Base-by-base conservation (phyloP, 2,329 filamentous ascomycete species). In the Lachnellula arida region DNA sequence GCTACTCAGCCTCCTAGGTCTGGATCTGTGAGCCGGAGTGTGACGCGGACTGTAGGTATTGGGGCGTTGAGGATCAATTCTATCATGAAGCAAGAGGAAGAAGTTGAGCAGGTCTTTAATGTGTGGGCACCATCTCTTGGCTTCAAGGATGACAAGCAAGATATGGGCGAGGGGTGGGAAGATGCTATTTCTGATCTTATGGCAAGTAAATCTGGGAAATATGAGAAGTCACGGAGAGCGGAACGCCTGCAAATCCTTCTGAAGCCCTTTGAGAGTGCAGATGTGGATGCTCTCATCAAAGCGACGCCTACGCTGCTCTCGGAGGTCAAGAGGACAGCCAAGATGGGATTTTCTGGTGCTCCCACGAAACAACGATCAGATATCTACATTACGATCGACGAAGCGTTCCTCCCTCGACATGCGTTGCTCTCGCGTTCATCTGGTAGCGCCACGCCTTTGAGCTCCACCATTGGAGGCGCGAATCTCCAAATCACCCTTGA, bases 271-370 rank as follows among this genome's bases (percentile, higher is more conserved):
- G 81, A 84, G 37, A 81, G 88, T 64, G 78, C 83, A 1, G 91
- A 97, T 65, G 85, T 91, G 1, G 91, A 96, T 62, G 77, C 75
- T 0, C 80, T 99, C 42, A 88, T 97, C 67, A 90, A 88, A 67
- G 85, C 87, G 48, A 96, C 91, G 3, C 94, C 94, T 0, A 97
- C 93, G 0, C 75, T 95, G 14, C 82, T 99, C 14, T 87, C 95
- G 50, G 86, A 88, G 51, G 82, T 97, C 57, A 80, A 80, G 55
- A 88, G 88, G 70, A 96, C 92, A 0, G 87, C 80, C 65, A 94
- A 94, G 70, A 92, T 97, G 71, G 94, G 92, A 2, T 97, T 99
- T 70, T 90, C 93, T 3, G 92, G 92, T 12, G 92, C 92, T 1
- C 93, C 94, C 0, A 91, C 88, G 0, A 92, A 91, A 69, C 80